Evolutionary conservation across 2,329 filamentous ascomycete genomes (phyloP).

Genomic region (Claviceps lovelessii): DNA sequence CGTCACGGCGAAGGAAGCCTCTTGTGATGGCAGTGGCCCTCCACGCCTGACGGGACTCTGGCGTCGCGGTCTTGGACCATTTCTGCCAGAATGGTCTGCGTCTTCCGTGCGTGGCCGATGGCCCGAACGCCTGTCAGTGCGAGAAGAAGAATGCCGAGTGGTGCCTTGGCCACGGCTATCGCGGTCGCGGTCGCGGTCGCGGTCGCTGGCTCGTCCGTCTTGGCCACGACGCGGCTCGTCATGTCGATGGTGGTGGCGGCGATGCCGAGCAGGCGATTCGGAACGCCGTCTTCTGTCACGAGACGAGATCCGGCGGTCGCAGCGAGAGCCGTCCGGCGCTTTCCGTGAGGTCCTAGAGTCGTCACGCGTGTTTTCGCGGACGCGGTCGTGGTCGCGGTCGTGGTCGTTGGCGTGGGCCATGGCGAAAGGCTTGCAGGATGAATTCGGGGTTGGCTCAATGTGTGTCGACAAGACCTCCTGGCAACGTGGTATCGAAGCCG

Average conservation of each 20-base stretch:
- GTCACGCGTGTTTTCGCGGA: constrained; percentile 7
- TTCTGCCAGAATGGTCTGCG: constrained; percentile 10
- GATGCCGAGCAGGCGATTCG: constrained; percentile 10
- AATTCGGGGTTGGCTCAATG: not conserved
- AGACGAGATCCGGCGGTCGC: constrained; percentile 14
- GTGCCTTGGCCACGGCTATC: not conserved
- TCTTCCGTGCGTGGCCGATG: constrained; percentile 11
- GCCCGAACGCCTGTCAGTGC: constrained; percentile 16
- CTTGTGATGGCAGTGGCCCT: constrained; percentile 46
- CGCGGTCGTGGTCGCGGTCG: constrained; percentile 9
- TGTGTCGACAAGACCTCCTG: not conserved
- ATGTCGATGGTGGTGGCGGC: constrained; percentile 10
- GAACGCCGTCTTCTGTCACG: constrained; percentile 20
- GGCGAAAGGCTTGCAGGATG: not conserved
- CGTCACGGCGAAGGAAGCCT: constrained; percentile 42
- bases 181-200: constrained; percentile 10
- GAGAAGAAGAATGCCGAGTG: constrained; percentile 17
- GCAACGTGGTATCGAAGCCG: not conserved
- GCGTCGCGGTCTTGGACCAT: constrained; percentile 2
- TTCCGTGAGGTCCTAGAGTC: constrained; percentile 9
- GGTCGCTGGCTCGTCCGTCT: constrained; percentile 5
- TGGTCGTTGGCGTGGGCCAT: constrained; percentile 17
- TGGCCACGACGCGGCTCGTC: constrained; percentile 13
- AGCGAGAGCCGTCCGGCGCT: constrained; percentile 11
- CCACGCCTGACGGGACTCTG: constrained; percentile 15